Evolutionary conservation across 257 asterid genomes (phyloP).

Genomic region (Solanum bulbocastanum): DNA sequence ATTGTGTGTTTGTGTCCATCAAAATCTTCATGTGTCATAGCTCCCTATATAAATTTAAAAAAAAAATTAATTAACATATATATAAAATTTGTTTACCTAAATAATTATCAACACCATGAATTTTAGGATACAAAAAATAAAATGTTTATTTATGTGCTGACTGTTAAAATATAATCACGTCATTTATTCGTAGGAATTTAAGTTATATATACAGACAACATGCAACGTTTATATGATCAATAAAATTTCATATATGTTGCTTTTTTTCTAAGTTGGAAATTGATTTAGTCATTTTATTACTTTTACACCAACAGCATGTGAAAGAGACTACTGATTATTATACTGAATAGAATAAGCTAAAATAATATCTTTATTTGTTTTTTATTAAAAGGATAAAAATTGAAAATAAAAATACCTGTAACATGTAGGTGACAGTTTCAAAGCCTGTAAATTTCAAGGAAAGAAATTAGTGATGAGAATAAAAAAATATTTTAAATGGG

Average conservation of each 20-base stretch:
- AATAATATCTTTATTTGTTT: neutral
- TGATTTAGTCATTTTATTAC: neutral
- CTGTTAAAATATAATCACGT: neutral
- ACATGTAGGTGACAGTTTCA: slow-evolving; percentile 91
- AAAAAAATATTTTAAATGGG: neutral
- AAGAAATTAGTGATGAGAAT: neutral
- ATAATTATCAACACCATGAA: neutral
- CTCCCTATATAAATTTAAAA: slow-evolving; percentile 31
- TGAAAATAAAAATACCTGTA: slow-evolving; percentile 41
- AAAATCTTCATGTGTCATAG: slow-evolving; percentile 71
- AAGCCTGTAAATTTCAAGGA: slow-evolving; percentile 45
- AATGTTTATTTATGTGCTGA: neutral
- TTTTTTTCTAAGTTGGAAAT: neutral
- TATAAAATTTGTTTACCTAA: neutral
- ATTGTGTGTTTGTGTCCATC: slow-evolving; percentile 75
- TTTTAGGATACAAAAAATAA: neutral
- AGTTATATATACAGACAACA: no score
- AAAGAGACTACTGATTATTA: neutral
- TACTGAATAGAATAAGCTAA: neutral
- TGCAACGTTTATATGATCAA: no score
- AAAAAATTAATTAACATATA: no score
- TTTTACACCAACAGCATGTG: neutral
- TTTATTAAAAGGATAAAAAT: neutral
- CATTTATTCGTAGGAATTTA: neutral
- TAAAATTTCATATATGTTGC: no score